phyloP scores from a whole-genome alignment of 2,329 filamentous ascomycete genomes.

The Mycosphaerella sp. region DNA sequence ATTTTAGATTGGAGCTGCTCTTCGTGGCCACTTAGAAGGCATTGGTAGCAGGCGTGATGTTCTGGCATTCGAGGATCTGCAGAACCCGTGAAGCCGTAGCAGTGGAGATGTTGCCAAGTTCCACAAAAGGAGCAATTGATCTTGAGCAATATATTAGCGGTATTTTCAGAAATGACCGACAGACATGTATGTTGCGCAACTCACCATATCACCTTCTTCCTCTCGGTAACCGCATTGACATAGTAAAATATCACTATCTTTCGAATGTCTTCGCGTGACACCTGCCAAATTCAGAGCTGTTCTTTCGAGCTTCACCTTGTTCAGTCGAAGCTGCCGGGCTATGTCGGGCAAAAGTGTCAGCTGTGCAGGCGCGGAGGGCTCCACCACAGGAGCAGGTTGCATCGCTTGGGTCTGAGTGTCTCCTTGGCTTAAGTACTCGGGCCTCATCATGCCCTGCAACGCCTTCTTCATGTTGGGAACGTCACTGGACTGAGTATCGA shows the following conservation, averaged over 20 bases:
- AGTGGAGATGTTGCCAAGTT: slow-evolving; percentile 42
- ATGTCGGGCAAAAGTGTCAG: slow-evolving; percentile 14
- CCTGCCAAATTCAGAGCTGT: slow-evolving; percentile 18
- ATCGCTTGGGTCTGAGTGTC: slow-evolving; percentile 29
- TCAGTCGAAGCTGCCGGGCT: slow-evolving; percentile 6
- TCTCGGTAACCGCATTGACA: slow-evolving; percentile 40
- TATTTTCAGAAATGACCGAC: not conserved
- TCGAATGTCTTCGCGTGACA: slow-evolving; percentile 3
- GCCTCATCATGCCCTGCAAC: slow-evolving; percentile 26
- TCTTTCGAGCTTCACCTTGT: slow-evolving; percentile 13
- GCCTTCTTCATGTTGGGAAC: slow-evolving; percentile 23
- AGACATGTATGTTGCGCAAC: slow-evolving; percentile 2
- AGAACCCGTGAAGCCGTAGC: slow-evolving; percentile 39
- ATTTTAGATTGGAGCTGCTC: slow-evolving; percentile 11
- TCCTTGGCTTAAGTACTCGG: slow-evolving; percentile 29
- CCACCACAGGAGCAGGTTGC: no score
- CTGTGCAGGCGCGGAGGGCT: not conserved
- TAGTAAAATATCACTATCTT: slow-evolving; percentile 24
- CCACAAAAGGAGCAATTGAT: slow-evolving; percentile 41
- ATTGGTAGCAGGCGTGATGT: slow-evolving; percentile 44
- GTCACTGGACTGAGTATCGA: slow-evolving; percentile 23
- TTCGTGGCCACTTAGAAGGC: slow-evolving; percentile 32
- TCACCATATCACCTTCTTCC: slow-evolving; percentile 40
- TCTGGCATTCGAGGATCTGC: slow-evolving; percentile 38
- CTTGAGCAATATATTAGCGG: slow-evolving; percentile 26